Base-by-base conservation (phyloP, 208 protist species). In the Histomonas meleagridis region DNA sequence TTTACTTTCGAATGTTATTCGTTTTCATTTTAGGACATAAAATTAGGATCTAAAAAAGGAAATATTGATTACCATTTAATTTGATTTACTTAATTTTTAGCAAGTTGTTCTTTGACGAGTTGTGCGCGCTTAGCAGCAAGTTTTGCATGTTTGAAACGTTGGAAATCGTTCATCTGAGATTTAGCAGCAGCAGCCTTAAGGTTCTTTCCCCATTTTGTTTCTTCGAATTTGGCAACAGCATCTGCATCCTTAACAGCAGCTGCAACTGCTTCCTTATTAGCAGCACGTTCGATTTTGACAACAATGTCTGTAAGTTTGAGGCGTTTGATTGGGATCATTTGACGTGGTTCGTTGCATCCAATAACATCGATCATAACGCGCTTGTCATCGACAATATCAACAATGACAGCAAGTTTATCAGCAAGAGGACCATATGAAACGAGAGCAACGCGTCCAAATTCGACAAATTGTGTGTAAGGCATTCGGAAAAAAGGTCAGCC, bases 401-500 rank as follows among this genome's bases (percentile, higher is more conserved):
- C 43, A 43, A 93, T 93, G 32, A 93, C 91, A 26, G 48, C 92
- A 21, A 93, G 70, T 91, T 93, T 93, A 46, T 91, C 92, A 60
- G 28, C 69, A 92, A 92, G 90, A 48, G 18, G 32, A 91, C 92
- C 92, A 35, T 91, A 93, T 10, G 86, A 93, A 72, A 93, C 91
- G 43, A 86, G 91, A n/a, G 92, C 69, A 90, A 93, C 18, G 48
- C 92, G 92, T 32, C 92, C 92, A 57, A 93, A 43, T 72, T 93
- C 92, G 21, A 92, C 76, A 35, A 93, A 93, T 40, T 92, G 65
- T 46, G 12, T 76, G 65, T 35, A 76, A 43, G 65, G 65, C 65
- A 76, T 76, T 5, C 26, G 35, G n/a, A n/a, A 46, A 43, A 76
- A 46, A 76, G 23, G 62, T 4, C 23, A 4, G 62, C 4, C 62